Base-by-base conservation (phyloP, 2,329 filamentous ascomycete genomes). In the Cordyceps cateniannulata region DNA sequence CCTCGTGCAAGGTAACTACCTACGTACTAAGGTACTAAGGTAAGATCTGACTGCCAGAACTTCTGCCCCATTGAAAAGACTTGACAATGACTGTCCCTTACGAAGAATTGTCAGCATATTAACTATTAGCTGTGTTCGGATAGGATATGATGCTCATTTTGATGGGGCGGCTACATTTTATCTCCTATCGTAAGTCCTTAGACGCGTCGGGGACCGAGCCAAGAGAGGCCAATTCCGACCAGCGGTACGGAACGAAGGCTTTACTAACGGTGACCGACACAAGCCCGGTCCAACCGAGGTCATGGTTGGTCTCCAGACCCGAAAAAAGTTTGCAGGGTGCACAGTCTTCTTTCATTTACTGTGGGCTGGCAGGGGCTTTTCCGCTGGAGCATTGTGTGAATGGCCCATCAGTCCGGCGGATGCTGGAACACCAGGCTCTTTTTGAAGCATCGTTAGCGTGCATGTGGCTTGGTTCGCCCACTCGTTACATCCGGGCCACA, bases 271-370 rank as follows among this genome's bases (percentile, higher is more conserved):
- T 55, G 61, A 62, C 61, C 61, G 61, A 62, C 56, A 59, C 61
- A 62, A 62, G 61, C 61, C 61, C 61, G 61, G 54, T 62, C 38
- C 55, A 62, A 62, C 61, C 56, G 61, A 62, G 61, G 61, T 62
- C 61, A 55, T 38, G 42, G 35, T 25, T 54, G 27, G 53, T 52
- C 53, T 56, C 12, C 60, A 62, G 60, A 54, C 54, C 48, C 48
- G 40, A 29, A 59, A 59, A 59, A 55, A 25, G 50, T 59, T 54
- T 58, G 48, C 48, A 52, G 38, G 25, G 45, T 47, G 52, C 53
- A 57, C 53, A 57, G 60, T 40, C 38, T 49, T 22, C 50, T 58
- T 58, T 40, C 29, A 48, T 62, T 55, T 49, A 29, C 51, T 24
- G 51, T 61, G 59, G 59, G 45, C 45, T 56, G 32, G 48, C 40